Evolutionary conservation across 768 basidiomycete genomes (phyloP), one percentile per base, ranked within the genome.

Genomic region (Pleurotus salmoneostramineus): DNA sequence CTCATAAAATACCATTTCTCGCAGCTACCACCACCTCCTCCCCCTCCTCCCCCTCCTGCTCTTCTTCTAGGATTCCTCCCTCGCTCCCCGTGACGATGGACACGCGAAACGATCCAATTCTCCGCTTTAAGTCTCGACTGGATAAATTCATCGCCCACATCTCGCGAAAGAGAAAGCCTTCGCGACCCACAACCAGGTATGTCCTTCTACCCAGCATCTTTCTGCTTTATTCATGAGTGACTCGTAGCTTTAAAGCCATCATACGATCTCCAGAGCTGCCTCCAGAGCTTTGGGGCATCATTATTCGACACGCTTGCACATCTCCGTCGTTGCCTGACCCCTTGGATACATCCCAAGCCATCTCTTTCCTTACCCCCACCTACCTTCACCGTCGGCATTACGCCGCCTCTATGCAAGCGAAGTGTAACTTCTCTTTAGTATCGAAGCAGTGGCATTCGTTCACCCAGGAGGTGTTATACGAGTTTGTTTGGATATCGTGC

Each of bases 401-500:
- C 65, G 72, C 74, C 35, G 57, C 68, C 2, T 64, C 71, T 57
- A 81, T 88, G 77, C 66, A 63, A 8, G 70, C 72, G 60, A 88
- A 88, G 65, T 70, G 73, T 21, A 69, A 69, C 52, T 66, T 88
- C 27, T 73, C 82, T 5, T 73, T 80, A 46, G 87, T 91, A 4
- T 83, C 71, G 66, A 74, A 77, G 44, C 69, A 73, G 6, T 91
- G 85, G 82, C 74, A 83, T 64, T 72, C 66, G 36, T 74, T 81
- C 52, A 72, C 77, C 3, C 82, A 83, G 63, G 78, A 80, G 56
- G 77, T 82, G 44, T 68, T 89, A 14, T 89, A 79, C 70, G 85
- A 89, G 64, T 84, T 81, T 66, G 78, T 89, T 37, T 89, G 89
- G 89, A 83, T 91, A 63, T 75, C 75, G 52, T 72, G 79, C 37